phyloP scores from a whole-genome alignment of 2,329 filamentous ascomycete genomes.

The Myotisia sp. region DNA sequence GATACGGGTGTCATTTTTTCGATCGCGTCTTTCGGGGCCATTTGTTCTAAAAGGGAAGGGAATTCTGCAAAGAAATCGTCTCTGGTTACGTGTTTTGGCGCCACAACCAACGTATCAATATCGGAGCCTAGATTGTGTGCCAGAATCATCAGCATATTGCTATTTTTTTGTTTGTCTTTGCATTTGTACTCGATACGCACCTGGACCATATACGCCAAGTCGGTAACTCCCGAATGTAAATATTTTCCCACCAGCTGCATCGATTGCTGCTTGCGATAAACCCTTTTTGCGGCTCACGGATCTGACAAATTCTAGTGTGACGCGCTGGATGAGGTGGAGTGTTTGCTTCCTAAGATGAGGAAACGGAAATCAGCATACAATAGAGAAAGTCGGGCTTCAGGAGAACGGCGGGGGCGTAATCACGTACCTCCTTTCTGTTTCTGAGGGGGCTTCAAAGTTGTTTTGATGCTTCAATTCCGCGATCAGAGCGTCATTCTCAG shows the following conservation, averaged over 20 bases:
- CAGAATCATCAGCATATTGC: neutral
- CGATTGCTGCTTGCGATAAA: conserved; percentile 61
- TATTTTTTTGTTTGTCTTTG: neutral
- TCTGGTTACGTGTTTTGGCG: conserved; percentile 72
- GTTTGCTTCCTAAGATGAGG: conserved; percentile 46
- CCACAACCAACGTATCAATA: conserved; percentile 91
- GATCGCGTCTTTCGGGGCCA: conserved; percentile 65
- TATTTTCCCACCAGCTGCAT: conserved; percentile 77
- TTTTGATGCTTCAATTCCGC: conserved; percentile 77
- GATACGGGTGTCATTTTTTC: conserved; percentile 72
- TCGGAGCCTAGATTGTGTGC: conserved; percentile 54
- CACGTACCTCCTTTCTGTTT: conserved; percentile 63
- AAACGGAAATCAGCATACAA: neutral
- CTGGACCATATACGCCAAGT: conserved; percentile 79
- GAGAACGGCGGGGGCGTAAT: no score
- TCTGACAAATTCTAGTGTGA: conserved; percentile 76
- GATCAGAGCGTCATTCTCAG: conserved; percentile 63
- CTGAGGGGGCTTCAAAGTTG: conserved; percentile 74
- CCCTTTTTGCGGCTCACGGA: conserved; percentile 61
- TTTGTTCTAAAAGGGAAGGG: conserved; percentile 60
- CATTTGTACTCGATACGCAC: conserved; percentile 22
- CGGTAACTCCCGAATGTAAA: conserved; percentile 95
- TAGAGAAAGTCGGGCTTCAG: neutral
- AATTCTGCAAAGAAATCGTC: conserved; percentile 89
- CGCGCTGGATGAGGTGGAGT: conserved; percentile 59